A percentile compares a stretch with the other conserved stretches of the same genome.
Conservation (phyloP, 768 basidiomycete species). For the Mycena pura region DNA sequence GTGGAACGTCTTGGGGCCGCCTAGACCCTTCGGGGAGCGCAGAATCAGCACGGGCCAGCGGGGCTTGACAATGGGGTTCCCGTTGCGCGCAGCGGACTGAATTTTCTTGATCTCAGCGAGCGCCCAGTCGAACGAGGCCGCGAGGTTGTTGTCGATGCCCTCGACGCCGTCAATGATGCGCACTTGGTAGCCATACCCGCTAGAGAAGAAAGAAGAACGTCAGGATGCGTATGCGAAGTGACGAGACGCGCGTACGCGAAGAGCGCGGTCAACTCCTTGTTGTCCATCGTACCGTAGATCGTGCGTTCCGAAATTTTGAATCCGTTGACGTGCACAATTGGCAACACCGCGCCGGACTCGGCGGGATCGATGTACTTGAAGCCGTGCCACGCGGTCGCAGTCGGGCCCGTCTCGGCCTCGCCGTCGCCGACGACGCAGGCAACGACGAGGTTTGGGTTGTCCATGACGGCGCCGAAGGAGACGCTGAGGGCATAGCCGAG, state of each 20-base stretch:
- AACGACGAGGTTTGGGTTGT: slow-evolving; percentile 84
- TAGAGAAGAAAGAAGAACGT: slow-evolving; percentile 35
- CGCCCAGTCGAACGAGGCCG: slow-evolving; percentile 85
- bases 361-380: slow-evolving; percentile 91
- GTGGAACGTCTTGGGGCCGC: slow-evolving; percentile 68
- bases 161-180: slow-evolving; percentile 75
- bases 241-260: slow-evolving; percentile 62
- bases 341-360: slow-evolving; percentile 91
- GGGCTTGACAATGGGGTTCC: slow-evolving; percentile 84
- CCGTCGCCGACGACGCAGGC: slow-evolving; percentile 89
- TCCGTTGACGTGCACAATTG: slow-evolving; percentile 86
- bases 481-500: slow-evolving; percentile 89
- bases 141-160: slow-evolving; percentile 79
- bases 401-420: slow-evolving; percentile 84
- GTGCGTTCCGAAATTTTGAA: slow-evolving; percentile 94
- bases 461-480: slow-evolving; percentile 90
- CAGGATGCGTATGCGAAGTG: slow-evolving; percentile 1
- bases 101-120: slow-evolving; percentile 75
- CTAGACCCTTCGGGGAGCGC: slow-evolving; percentile 85
- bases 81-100: slow-evolving; percentile 78
- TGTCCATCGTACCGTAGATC: slow-evolving; percentile 89
- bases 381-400: slow-evolving; percentile 83
- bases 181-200: slow-evolving; percentile 89
- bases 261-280: slow-evolving; percentile 77
- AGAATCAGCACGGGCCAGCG: slow-evolving; percentile 89